Percentiles rank a stretch among this genome's conserved stretches.
Conservation (phyloP, 2,329 filamentous ascomycete species). For the Colletotrichum agaves region DNA sequence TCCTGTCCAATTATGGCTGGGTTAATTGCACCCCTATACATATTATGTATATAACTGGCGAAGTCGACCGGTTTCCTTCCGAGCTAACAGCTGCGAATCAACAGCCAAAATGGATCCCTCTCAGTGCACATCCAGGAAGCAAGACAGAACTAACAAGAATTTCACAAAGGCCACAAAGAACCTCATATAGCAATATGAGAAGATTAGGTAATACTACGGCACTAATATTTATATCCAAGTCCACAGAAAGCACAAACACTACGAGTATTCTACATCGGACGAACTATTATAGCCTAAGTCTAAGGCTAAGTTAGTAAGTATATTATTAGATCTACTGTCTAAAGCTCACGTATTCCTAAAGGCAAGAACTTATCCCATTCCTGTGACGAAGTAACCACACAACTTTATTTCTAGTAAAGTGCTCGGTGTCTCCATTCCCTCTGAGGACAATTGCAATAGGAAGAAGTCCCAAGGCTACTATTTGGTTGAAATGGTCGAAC, state of each 20-base stretch:
- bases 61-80: neutral
- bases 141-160: neutral
- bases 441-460: neutral
- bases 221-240: neutral
- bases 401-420: neutral
- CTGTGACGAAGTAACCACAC: neutral
- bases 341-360: neutral
- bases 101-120: neutral
- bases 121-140: neutral
- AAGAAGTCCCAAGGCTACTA: neutral
- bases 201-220: neutral
- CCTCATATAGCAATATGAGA: neutral
- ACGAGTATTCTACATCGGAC: neutral
- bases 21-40: neutral
- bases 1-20: neutral
- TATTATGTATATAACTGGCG: neutral
- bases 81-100: neutral
- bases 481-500: neutral
- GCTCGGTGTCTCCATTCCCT: neutral
- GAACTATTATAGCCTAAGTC: neutral
- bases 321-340: neutral
- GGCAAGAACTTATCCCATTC: neutral
- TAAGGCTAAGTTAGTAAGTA: neutral
- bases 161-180: neutral
- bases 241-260: neutral